Evolutionary conservation across 2,329 filamentous ascomycete species (phyloP).

Genomic region (Clarireedia sp.): DNA sequence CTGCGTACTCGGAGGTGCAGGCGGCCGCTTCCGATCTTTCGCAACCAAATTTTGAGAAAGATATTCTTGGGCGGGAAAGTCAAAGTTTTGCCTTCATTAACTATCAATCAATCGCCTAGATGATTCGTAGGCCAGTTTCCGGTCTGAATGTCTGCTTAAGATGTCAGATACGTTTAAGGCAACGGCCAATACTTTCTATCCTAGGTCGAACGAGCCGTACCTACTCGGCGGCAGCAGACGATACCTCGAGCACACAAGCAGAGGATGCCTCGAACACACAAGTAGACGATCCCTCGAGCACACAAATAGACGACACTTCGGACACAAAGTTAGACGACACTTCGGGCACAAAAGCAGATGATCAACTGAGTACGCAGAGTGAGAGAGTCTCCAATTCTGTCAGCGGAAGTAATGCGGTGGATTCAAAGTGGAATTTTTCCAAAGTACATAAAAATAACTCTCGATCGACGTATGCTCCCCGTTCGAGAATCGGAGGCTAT

Average conservation of each 20-base stretch:
- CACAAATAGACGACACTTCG: neutral
- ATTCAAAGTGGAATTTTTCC: too few relatives aligned
- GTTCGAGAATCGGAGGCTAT: too few relatives aligned
- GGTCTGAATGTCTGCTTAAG: constrained; percentile 28
- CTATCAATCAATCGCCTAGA: constrained; percentile 23
- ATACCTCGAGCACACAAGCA: neutral
- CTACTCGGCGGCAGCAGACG: neutral
- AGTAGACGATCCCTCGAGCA: neutral
- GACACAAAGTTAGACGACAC: neutral
- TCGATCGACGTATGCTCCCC: too few relatives aligned
- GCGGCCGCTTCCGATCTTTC: neutral
- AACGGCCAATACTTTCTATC: constrained; percentile 4
- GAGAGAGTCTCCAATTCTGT: too few relatives aligned
- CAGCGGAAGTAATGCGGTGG: too few relatives aligned
- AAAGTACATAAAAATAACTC: too few relatives aligned
- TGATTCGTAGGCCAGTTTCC: constrained; percentile 24
- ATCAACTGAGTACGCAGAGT: too few relatives aligned
- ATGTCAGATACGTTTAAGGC: constrained; percentile 25
- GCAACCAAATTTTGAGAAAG: constrained; percentile 1
- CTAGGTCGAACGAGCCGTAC: constrained; percentile 10
- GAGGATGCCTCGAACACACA: neutral
- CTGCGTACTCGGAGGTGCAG: neutral
- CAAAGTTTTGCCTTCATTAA: neutral
- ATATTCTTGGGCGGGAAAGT: neutral
- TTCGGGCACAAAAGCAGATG: neutral